Evolutionary conservation across 257 asterid genomes (phyloP).

Genomic region (Schizonepeta tenuifolia): DNA sequence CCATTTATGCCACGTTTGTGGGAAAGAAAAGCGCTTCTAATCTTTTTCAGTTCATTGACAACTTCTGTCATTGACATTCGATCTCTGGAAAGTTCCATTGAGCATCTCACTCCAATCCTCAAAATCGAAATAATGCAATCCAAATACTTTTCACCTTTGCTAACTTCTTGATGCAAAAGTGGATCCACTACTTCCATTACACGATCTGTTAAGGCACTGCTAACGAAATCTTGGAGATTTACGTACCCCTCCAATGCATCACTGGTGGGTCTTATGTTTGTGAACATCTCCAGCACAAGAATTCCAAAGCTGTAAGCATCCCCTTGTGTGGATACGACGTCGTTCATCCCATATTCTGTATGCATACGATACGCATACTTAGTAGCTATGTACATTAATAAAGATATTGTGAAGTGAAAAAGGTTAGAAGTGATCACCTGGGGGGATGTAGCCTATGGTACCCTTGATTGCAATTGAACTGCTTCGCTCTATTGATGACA

Average conservation of each 20-base stretch:
- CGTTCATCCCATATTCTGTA: conserved; percentile 1
- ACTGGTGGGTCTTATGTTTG: not conserved
- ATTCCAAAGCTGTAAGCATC: conserved; percentile 8
- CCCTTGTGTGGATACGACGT: not conserved
- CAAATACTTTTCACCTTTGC: not conserved
- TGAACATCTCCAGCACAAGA: not conserved
- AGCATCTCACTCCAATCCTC: not conserved
- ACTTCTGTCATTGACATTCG: not conserved
- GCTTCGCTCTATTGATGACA: too few relatives aligned
- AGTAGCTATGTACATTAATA: too few relatives aligned
- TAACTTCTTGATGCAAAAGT: not conserved
- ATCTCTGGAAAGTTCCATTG: not conserved
- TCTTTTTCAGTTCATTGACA: not conserved
- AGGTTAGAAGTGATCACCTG: too few relatives aligned
- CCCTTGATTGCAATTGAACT: too few relatives aligned
- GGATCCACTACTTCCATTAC: conserved; percentile 5
- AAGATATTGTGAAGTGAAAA: too few relatives aligned
- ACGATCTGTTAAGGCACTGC: not conserved
- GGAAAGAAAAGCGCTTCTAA: not conserved
- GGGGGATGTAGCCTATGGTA: too few relatives aligned
- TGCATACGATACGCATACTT: too few relatives aligned
- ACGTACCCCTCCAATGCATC: not conserved
- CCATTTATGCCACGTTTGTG: not conserved
- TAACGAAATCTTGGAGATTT: not conserved
- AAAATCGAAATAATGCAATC: not conserved